These are phyloP conservation scores for Xylariaceae sp. DNA, from an alignment of 2,329 filamentous ascomycete species.

Conservation along the genomic window DNA sequence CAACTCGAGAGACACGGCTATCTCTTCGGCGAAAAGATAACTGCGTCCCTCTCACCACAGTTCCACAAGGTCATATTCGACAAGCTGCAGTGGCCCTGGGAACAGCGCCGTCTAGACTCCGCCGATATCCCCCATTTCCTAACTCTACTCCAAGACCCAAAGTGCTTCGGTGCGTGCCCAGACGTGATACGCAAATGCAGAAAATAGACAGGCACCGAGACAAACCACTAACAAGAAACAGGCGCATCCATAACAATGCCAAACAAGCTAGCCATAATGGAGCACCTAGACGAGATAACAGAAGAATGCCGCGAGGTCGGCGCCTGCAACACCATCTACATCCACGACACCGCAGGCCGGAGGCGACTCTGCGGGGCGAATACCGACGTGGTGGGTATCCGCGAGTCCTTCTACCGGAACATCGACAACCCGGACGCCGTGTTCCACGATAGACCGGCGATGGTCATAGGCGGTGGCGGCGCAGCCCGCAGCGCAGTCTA, in stretches of 20 bases:
- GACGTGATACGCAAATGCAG: not conserved
- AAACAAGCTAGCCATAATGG: slow-evolving; percentile 73
- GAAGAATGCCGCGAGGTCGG: slow-evolving; percentile 69
- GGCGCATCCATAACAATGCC: slow-evolving; percentile 72
- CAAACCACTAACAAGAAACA: not conserved
- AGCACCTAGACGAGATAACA: slow-evolving; percentile 68
- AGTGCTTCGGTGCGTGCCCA: slow-evolving; percentile 54
- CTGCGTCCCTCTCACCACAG: slow-evolving; percentile 52
- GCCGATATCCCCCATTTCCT: slow-evolving; percentile 47
- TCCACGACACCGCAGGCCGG: slow-evolving; percentile 45
- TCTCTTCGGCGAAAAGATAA: slow-evolving; percentile 55
- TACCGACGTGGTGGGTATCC: slow-evolving; percentile 75
- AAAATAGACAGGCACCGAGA: not conserved
- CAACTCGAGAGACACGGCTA: slow-evolving; percentile 47
- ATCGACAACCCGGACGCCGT: slow-evolving; percentile 40
- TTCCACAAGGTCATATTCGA: slow-evolving; percentile 52
- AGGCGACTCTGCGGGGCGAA: slow-evolving; percentile 67
- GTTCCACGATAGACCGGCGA: slow-evolving; percentile 58
- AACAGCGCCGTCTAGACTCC: slow-evolving; percentile 51
- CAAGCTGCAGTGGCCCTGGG: slow-evolving; percentile 48
- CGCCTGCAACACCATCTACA: slow-evolving; percentile 75
- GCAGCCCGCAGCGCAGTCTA: slow-evolving; percentile 76
- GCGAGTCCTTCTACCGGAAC: slow-evolving; percentile 65
- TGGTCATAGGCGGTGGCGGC: slow-evolving; percentile 74
- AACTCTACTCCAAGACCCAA: slow-evolving; percentile 49